phyloP scores from a whole-genome alignment of 495 filamentous ascomycete genomes.

The Daldinia grandis region DNA sequence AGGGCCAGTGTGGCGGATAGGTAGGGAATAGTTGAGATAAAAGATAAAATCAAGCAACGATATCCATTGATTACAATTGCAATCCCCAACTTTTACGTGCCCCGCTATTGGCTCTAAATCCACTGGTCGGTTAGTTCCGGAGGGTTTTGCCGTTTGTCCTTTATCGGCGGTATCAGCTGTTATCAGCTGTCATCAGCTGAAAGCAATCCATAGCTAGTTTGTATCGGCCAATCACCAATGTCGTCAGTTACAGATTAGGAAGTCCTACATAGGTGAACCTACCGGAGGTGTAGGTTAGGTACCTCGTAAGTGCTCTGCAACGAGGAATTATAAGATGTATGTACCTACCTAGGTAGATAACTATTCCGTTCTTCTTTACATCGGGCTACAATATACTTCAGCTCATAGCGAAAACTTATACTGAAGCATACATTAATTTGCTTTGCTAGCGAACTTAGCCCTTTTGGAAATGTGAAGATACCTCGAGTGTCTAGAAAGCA shows the following conservation, averaged over 20 bases:
- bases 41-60: slow-evolving; percentile 11
- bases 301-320: too few relatives aligned
- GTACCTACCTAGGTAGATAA: not conserved
- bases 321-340: not conserved
- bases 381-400: too few relatives aligned
- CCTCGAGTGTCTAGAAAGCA: too few relatives aligned
- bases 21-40: slow-evolving; percentile 6
- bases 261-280: not conserved
- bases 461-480: not conserved
- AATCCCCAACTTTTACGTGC: slow-evolving; percentile 31
- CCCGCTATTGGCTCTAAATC: slow-evolving; percentile 28
- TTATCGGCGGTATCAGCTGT: not conserved
- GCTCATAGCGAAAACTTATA: too few relatives aligned
- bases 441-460: not conserved
- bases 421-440: too few relatives aligned
- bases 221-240: slow-evolving; percentile 18
- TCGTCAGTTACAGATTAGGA: slow-evolving; percentile 21
- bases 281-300: too few relatives aligned
- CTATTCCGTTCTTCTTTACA: too few relatives aligned
- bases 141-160: not conserved
- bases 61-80: slow-evolving; percentile 22
- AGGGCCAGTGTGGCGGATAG: not conserved
- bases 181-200: slow-evolving; percentile 1
- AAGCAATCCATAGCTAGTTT: not conserved
- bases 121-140: slow-evolving; percentile 27